These are phyloP conservation scores for Glomus cerebriforme DNA, from an alignment of 192 early-diverging fungal genomes.

Conservation along the genomic window DNA sequence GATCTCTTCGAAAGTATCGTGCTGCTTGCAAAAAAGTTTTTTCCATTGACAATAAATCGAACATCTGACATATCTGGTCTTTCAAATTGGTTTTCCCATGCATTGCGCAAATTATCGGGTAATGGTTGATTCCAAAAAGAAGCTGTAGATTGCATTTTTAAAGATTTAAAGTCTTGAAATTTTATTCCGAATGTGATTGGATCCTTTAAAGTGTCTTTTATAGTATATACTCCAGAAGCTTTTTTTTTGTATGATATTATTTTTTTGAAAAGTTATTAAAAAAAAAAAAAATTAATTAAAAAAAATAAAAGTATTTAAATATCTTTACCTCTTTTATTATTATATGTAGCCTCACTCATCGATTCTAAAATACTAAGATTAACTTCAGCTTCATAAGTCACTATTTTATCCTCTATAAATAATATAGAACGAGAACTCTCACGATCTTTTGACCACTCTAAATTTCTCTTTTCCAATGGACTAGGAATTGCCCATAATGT, in stretches of 20 bases:
- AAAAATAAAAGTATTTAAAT: no score
- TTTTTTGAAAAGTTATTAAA: neutral
- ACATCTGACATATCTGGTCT: slow-evolving; percentile 5
- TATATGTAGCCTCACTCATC: no score
- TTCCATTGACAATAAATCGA: neutral
- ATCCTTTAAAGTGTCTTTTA: no score
- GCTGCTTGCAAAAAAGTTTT: neutral
- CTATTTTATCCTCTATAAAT: neutral
- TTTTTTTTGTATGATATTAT: no score
- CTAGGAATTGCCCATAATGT: neutral
- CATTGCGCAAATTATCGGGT: neutral
- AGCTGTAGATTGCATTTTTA: neutral
- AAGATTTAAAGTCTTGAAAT: neutral
- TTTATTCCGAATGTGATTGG: neutral
- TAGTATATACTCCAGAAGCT: no score
- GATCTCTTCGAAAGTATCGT: slow-evolving; percentile 7
- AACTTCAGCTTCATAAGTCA: neutral
- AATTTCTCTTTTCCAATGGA: neutral
- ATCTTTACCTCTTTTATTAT: no score
- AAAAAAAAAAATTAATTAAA: no score
- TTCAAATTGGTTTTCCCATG: neutral
- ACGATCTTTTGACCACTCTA: neutral
- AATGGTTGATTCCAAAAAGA: neutral
- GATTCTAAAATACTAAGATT: neutral
- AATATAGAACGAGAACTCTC: neutral